phyloP scores from a whole-genome alignment of 116 monocot species.

The Dioscorea cayenensis region DNA sequence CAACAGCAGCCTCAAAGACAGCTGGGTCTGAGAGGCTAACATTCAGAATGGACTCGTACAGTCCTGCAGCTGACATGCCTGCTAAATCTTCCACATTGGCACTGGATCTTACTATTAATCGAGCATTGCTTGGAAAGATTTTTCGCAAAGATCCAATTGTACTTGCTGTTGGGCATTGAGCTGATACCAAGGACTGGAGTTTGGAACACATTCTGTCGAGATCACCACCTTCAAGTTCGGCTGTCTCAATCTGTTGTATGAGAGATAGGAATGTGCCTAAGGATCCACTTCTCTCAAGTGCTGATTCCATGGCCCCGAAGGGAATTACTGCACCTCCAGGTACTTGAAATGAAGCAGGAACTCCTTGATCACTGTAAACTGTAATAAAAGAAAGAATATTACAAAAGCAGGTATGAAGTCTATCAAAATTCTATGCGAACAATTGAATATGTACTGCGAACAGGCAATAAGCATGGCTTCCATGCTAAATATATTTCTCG shows the following conservation, averaged over 20 bases:
- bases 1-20: slow-evolving; percentile 55
- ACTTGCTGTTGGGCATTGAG: slow-evolving; percentile 32
- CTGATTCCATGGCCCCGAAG: slow-evolving; percentile 84
- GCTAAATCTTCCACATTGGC: slow-evolving; percentile 98
- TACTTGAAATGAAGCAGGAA: slow-evolving; percentile 67
- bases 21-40: slow-evolving; percentile 50
- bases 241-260: slow-evolving; percentile 56
- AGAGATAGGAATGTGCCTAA: slow-evolving; percentile 44
- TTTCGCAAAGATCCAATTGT: slow-evolving; percentile 29
- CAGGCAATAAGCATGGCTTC: no score
- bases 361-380: slow-evolving; percentile 78
- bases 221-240: slow-evolving; percentile 40
- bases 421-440: neutral
- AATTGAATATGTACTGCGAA: neutral
- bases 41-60: slow-evolving; percentile 92
- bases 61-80: slow-evolving; percentile 95
- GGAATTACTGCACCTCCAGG: slow-evolving; percentile 78
- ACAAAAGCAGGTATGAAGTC: neutral
- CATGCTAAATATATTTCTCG: neutral
- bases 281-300: slow-evolving; percentile 57
- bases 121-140: slow-evolving; percentile 38
- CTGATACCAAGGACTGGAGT: slow-evolving; percentile 61
- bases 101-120: slow-evolving; percentile 85
- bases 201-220: slow-evolving; percentile 53
- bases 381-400: slow-evolving; percentile 7